phyloP scores from a whole-genome alignment of 1,284 basidiomycete species.

The Mycocalia duriaeana region DNA sequence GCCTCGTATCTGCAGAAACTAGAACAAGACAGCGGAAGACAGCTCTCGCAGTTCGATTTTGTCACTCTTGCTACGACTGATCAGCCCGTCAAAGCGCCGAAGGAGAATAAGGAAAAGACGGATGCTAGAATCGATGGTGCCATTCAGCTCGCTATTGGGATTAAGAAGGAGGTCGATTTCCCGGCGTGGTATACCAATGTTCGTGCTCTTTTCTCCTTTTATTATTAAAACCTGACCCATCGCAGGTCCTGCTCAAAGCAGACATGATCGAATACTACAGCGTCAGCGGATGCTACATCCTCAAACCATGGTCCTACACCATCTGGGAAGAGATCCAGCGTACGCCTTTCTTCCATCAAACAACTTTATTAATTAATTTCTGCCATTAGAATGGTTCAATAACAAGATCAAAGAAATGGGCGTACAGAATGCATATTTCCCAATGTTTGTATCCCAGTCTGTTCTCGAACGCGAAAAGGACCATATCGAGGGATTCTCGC shows the following conservation, averaged over 20 bases:
- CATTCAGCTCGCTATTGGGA: conserved; percentile 87
- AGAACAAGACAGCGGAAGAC: conserved; percentile 56
- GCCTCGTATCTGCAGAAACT: conserved; percentile 68
- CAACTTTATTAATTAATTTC: conserved; percentile 2
- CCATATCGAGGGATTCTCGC: conserved; percentile 99
- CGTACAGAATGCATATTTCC: conserved; percentile 98
- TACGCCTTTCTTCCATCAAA: conserved; percentile 28
- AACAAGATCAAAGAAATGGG: conserved; percentile 88
- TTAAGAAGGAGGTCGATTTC: conserved; percentile 95
- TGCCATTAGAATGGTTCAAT: conserved; percentile 80
- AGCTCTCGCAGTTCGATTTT: conserved; percentile 74
- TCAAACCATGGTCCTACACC: conserved; percentile 95
- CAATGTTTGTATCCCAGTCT: conserved; percentile 94
- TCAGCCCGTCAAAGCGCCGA: conserved; percentile 29
- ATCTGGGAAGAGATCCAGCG: conserved; percentile 97
- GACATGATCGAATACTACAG: conserved; percentile 99
- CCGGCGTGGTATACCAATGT: conserved; percentile 93
- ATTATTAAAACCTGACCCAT: conserved; percentile 7
- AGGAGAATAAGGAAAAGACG: conserved; percentile 54
- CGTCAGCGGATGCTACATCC: conserved; percentile 97
- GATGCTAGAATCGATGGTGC: conserved; percentile 82
- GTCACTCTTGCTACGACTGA: conserved; percentile 29
- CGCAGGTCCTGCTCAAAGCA: conserved; percentile 90
- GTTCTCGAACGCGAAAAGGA: conserved; percentile 97
- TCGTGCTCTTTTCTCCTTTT: conserved; percentile 22